A percentile compares a stretch with the other conserved stretches of the same genome.
Conservation (phyloP, 2,329 filamentous ascomycete species). For the Piedraia hortae region DNA sequence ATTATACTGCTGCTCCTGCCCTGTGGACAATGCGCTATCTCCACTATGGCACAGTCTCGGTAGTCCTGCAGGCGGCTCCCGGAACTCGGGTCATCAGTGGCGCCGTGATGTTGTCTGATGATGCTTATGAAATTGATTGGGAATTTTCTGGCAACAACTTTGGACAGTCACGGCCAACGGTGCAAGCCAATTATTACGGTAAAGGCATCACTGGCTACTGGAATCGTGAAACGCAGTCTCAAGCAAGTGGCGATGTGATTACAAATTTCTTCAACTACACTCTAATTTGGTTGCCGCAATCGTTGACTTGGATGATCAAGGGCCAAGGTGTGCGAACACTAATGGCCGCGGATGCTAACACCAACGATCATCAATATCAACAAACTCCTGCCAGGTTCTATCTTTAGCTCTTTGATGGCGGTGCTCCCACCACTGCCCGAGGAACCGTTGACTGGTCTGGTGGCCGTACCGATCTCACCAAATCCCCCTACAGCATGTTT, state of each 20-base stretch:
- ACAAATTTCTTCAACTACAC: slow-evolving; percentile 38
- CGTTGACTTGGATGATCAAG: slow-evolving; percentile 36
- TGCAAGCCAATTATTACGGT: slow-evolving; percentile 24
- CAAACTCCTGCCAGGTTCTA: slow-evolving; percentile 1
- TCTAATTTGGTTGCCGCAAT: slow-evolving; percentile 36
- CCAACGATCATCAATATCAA: slow-evolving; percentile 1
- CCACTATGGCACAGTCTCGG: slow-evolving; percentile 25
- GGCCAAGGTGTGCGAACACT: slow-evolving; percentile 21
- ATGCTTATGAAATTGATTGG: slow-evolving; percentile 28
- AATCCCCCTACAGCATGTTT: slow-evolving; percentile 1
- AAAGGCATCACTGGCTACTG: slow-evolving; percentile 26
- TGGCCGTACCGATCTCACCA: not conserved
- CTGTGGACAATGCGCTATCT: slow-evolving; percentile 1
- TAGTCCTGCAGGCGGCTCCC: slow-evolving; percentile 20
- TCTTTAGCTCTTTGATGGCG: slow-evolving; percentile 1
- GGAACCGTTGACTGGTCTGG: not conserved
- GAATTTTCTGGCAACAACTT: slow-evolving; percentile 16
- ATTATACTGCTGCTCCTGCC: not conserved
- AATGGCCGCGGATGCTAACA: slow-evolving; percentile 2
- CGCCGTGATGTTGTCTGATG: slow-evolving; percentile 16
- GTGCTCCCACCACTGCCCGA: not conserved
- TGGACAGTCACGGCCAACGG: slow-evolving; percentile 12
- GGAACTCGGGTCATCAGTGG: slow-evolving; percentile 12
- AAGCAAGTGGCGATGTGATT: slow-evolving; percentile 6
- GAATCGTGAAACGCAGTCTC: slow-evolving; percentile 18